Percentiles rank a stretch among this genome's conserved stretches.
Evolutionary conservation across 1,139 yeast species (phyloP).

Genomic region (Magnusiomyces fungicola): DNA sequence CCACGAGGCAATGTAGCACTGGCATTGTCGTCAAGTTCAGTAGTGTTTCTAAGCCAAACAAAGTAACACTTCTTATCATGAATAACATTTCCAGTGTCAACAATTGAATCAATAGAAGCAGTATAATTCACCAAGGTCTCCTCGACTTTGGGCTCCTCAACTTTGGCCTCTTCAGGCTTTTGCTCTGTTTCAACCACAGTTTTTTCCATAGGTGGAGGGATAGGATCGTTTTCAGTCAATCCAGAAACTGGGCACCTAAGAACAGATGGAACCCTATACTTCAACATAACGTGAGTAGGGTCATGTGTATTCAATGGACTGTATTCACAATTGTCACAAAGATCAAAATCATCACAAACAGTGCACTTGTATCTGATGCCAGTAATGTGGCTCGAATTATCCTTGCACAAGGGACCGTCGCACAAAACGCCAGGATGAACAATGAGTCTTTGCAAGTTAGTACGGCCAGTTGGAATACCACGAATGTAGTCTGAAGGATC

Average conservation of each 20-base stretch:
- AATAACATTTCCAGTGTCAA: not conserved
- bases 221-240: too few relatives aligned
- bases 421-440: conserved; percentile 31
- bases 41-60: not conserved
- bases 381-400: conserved; percentile 22
- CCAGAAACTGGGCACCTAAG: too few relatives aligned
- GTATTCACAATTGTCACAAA: conserved; percentile 43
- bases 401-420: conserved; percentile 38
- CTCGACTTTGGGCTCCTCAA: not conserved
- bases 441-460: conserved; percentile 1
- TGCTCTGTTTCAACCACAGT: too few relatives aligned
- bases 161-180: not conserved
- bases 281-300: conserved; percentile 23
- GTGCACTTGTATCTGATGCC: conserved; percentile 48
- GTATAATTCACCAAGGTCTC: not conserved
- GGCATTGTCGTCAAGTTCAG: not conserved
- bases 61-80: not conserved
- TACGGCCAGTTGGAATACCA: not conserved
- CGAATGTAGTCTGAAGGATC: conserved; percentile 13
- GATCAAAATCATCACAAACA: conserved; percentile 44
- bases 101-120: not conserved
- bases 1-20: not conserved
- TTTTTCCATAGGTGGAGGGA: too few relatives aligned
- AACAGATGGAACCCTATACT: too few relatives aligned
- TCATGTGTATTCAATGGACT: conserved; percentile 22